Percentiles rank a stretch among this genome's conserved stretches.
Evolutionary conservation across 176 grass and related monocot species (phyloP).

Genomic region (Phyllostachys edulis): DNA sequence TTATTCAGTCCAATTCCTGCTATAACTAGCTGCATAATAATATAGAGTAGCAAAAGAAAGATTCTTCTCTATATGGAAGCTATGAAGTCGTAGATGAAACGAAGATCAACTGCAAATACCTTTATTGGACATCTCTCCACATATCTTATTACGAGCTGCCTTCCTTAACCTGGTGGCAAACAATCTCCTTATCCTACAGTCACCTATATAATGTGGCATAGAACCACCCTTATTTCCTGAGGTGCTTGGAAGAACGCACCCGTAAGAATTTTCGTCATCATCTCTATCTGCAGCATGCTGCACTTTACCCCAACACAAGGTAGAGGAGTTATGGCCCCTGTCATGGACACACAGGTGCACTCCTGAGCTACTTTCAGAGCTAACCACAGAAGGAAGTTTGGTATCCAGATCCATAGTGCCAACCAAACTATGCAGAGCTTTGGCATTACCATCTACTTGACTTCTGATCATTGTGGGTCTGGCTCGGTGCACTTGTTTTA

Average conservation of each 20-base stretch:
- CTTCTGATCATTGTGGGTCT: slow-evolving; percentile 9
- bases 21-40: slow-evolving; percentile 5
- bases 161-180: slow-evolving; percentile 68
- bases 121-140: slow-evolving; percentile 45
- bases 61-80: slow-evolving; percentile 19
- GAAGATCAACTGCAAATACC: slow-evolving; percentile 43
- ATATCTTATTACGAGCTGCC: slow-evolving; percentile 47
- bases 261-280: slow-evolving; percentile 66
- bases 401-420: slow-evolving; percentile 44
- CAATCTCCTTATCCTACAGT: slow-evolving; percentile 66
- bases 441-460: slow-evolving; percentile 25
- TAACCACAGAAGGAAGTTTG: slow-evolving; percentile 45
- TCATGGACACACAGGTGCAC: slow-evolving; percentile 44
- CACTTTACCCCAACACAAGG: slow-evolving; percentile 26
- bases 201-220: slow-evolving; percentile 39
- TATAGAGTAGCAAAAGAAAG: slow-evolving; percentile 29
- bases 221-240: slow-evolving; percentile 46
- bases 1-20: slow-evolving; percentile 36
- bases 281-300: slow-evolving; percentile 63
- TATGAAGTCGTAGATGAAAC: slow-evolving; percentile 18
- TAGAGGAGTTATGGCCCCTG: slow-evolving; percentile 33
- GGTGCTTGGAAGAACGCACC: slow-evolving; percentile 42
- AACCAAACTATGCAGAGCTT: slow-evolving; percentile 34
- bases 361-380: slow-evolving; percentile 67
- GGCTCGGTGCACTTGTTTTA: slow-evolving; percentile 41